These are phyloP conservation scores for Ambrosia trifida DNA, from an alignment of 129 eudicot genomes.

Conservation along the genomic window DNA sequence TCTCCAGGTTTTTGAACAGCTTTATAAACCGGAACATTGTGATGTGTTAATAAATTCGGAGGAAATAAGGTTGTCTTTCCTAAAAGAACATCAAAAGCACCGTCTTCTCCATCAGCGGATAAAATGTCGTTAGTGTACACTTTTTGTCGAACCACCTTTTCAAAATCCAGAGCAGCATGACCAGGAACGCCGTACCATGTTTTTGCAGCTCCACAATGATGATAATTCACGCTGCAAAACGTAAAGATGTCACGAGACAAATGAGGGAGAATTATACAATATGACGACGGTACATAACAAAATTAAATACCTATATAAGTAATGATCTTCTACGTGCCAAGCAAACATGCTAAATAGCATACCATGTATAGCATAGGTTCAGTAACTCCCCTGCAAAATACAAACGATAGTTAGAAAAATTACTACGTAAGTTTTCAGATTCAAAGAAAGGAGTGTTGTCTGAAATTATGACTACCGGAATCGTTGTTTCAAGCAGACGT, in stretches of 20 bases:
- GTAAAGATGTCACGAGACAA: slow-evolving; percentile 3
- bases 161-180: slow-evolving; percentile 83
- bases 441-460: neutral
- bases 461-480: slow-evolving; percentile 60
- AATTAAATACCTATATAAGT: slow-evolving; percentile 72
- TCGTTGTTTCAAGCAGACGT: slow-evolving; percentile 79
- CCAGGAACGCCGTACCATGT: slow-evolving; percentile 99
- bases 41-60: slow-evolving; percentile 72
- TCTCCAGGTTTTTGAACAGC: slow-evolving; percentile 99
- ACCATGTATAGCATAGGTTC: slow-evolving; percentile 99
- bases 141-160: slow-evolving; percentile 75
- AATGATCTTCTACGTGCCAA: slow-evolving; percentile 99
- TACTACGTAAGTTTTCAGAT: neutral
- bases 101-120: slow-evolving; percentile 83
- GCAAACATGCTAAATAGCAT: slow-evolving; percentile 99
- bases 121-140: slow-evolving; percentile 72
- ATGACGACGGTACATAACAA: neutral
- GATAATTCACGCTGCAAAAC: slow-evolving; percentile 82
- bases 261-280: slow-evolving; percentile 6
- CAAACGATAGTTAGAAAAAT: slow-evolving; percentile 24
- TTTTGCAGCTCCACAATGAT: slow-evolving; percentile 99
- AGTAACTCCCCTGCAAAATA: slow-evolving; percentile 84
- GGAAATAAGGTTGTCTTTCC: slow-evolving; percentile 97
- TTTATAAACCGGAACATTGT: slow-evolving; percentile 80
- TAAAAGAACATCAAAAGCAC: slow-evolving; percentile 95